Evolutionary conservation across 495 filamentous ascomycete genomes (phyloP), one percentile per base, ranked within the genome.

Genomic region (Penicillium manginii): DNA sequence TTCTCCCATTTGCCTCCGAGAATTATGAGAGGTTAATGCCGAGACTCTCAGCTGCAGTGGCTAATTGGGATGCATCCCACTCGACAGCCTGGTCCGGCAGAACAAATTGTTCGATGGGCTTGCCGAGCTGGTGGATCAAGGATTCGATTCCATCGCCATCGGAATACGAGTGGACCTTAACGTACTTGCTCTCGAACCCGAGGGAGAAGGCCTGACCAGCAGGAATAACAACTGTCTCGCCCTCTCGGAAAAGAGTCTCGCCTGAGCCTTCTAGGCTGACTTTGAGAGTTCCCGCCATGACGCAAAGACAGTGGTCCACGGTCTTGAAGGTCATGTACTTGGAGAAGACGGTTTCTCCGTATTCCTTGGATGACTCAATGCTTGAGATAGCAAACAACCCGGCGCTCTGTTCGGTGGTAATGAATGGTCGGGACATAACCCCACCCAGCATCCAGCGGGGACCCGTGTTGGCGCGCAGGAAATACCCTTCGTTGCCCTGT

Each of bases 361-460:
- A 77, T 1, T 61, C 57, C 21, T 65, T 70, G 6, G 67, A 75
- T 0, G 68, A 74, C 55, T 82, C 78, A 43, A 82, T 74, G 47
- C 74, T 75, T 39, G 73, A 78, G 47, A 82, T 80, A 4, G 73
- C 72, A 55, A 74, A 81, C n/a, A 77, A 68, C 0, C 73, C 73
- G 37, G 58, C 63, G 39, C 74, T 74, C 62, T 82, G 73, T 43
- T 66, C 68, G 29, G 75, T 79, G 12, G 76, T 80, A 19, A 76
- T 64, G 32, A 82, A 73, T 2, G 78, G 76, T 8, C 78, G 57
- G 2, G 72, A 75, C 58, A 82, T 70, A 14, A 74, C 74, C 14
- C 78, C 78, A 0, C 76, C 78, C 15, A 77, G 50, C 51, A 78
- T 71, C 68, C 68, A 80, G 35, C 73, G 67, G 15, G 74, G 74